Evolutionary conservation across 805 yeast genomes (phyloP), one percentile per base, ranked within the genome.

Genomic region (Wickerhamiella siamensis): DNA sequence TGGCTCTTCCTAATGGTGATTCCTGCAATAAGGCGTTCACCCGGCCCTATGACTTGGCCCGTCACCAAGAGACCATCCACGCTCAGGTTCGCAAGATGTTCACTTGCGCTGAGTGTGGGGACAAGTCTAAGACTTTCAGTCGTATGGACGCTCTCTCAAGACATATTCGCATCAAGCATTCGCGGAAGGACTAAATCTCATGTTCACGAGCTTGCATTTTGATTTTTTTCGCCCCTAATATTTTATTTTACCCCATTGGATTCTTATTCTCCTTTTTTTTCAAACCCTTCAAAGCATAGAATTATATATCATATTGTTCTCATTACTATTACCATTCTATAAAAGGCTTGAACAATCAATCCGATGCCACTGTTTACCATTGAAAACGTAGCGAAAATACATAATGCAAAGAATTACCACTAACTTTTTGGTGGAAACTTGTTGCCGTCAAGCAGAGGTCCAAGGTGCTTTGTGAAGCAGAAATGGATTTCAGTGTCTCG

Each of bases 1-100:
- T 47, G 50, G 17, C 39, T 9, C 42, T 47, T 32, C 38, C 47
- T n/a, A 44, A 41, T 17, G 58, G 80, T 15, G 56, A 65, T 47
- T 72, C 74, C 19, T 83, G 95, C 61, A 63, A 70, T 51, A 82
- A 82, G 62, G 76, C 77, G 54, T 88, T 88, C 56, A 84, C 96
- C 15, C 74, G 98, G 55, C 94, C 95, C 16, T 88, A 88, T 58
- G 98, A 88, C 64, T 68, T 88, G 55, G 80, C 87, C 20, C 74
- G 98, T 53, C 98, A 88, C 61, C 95, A 88, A 60, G 94, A 88
- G 55, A 91, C 97, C 0, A 87, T 88, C 42, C 98, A 88, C 60
- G 91, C 96, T 1, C 70, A 81, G 38, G 80, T 79, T 58, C 80
- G 88, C 62, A 81, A 81, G 53, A 75, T 80, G 38, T 91, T 78